Evolutionary conservation across 2,329 filamentous ascomycete genomes (phyloP).

Genomic region (Microascus cirrosus): DNA sequence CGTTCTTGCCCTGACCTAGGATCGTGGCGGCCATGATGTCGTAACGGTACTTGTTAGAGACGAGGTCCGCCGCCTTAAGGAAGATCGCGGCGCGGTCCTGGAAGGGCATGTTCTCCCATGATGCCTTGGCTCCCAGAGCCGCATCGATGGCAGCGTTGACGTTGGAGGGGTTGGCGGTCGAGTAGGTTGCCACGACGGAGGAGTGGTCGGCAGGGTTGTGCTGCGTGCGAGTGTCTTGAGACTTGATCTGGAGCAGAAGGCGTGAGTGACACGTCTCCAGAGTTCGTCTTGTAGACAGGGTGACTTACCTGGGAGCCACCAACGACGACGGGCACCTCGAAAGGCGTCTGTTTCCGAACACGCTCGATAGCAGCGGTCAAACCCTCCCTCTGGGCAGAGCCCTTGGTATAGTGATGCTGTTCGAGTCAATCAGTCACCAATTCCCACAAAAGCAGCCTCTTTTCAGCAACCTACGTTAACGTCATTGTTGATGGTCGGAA

Average conservation of each 20-base stretch:
- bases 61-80: conserved; percentile 87
- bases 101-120: conserved; percentile 82
- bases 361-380: conserved; percentile 63
- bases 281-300: not conserved
- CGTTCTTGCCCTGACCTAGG: conserved; percentile 95
- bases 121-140: conserved; percentile 73
- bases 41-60: conserved; percentile 88
- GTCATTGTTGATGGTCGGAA: conserved; percentile 81
- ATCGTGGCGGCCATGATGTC: conserved; percentile 95
- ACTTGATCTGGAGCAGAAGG: conserved; percentile 45
- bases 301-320: conserved; percentile 63
- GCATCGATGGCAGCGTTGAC: conserved; percentile 72
- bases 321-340: conserved; percentile 75
- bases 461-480: conserved; percentile 62
- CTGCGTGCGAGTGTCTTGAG: conserved; percentile 56
- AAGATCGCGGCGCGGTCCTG: conserved; percentile 87
- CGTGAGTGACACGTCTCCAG: not conserved
- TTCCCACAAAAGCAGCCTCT: not conserved
- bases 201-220: conserved; percentile 74
- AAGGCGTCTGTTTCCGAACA: conserved; percentile 55
- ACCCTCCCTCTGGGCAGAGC: conserved; percentile 65
- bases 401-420: conserved; percentile 82
- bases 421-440: not conserved
- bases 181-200: conserved; percentile 69
- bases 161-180: conserved; percentile 66